Percentiles rank a stretch among this genome's conserved stretches.
Conservation (phyloP, 2,329 filamentous ascomycete genomes). For the Hypoxylon sp. region DNA sequence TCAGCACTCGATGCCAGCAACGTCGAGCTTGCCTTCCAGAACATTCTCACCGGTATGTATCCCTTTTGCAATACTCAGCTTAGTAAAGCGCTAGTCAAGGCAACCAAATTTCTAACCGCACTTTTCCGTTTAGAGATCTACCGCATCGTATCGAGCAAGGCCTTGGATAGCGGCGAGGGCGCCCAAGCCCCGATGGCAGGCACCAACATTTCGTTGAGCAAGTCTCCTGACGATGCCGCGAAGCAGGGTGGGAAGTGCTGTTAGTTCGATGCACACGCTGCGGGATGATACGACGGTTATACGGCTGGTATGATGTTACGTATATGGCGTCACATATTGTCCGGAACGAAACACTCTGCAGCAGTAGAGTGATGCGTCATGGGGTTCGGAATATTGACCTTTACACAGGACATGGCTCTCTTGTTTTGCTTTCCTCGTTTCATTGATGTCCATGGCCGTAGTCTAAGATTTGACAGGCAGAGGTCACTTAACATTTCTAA, state of each 20-base stretch:
- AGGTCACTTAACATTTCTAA: slow-evolving; percentile 48
- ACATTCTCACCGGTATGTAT: slow-evolving; percentile 94
- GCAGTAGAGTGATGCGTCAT: slow-evolving; percentile 49
- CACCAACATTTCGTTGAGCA: slow-evolving; percentile 88
- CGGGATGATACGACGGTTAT: slow-evolving; percentile 53
- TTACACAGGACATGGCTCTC: slow-evolving; percentile 47
- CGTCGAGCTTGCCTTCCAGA: slow-evolving; percentile 98
- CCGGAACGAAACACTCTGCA: slow-evolving; percentile 44
- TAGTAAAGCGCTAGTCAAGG: slow-evolving; percentile 29
- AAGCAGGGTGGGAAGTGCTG: slow-evolving; percentile 87
- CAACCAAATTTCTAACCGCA: slow-evolving; percentile 29
- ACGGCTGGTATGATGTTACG: slow-evolving; percentile 56
- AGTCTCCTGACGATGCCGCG: slow-evolving; percentile 81
- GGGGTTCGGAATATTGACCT: slow-evolving; percentile 50
- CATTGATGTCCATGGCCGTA: slow-evolving; percentile 41
- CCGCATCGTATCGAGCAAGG: slow-evolving; percentile 98
- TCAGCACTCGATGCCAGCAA: slow-evolving; percentile 99
- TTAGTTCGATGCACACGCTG: slow-evolving; percentile 61
- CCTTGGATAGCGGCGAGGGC: slow-evolving; percentile 89
- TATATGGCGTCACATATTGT: slow-evolving; percentile 54
- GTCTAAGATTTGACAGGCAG: slow-evolving; percentile 47
- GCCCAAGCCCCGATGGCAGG: slow-evolving; percentile 85
- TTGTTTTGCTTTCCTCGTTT: slow-evolving; percentile 41
- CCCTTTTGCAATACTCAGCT: slow-evolving; percentile 20
- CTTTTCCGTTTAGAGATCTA: slow-evolving; percentile 83